Percentiles rank a stretch among this genome's conserved stretches.
Conservation (phyloP, 768 basidiomycete species). For the Mycena kentingensis region DNA sequence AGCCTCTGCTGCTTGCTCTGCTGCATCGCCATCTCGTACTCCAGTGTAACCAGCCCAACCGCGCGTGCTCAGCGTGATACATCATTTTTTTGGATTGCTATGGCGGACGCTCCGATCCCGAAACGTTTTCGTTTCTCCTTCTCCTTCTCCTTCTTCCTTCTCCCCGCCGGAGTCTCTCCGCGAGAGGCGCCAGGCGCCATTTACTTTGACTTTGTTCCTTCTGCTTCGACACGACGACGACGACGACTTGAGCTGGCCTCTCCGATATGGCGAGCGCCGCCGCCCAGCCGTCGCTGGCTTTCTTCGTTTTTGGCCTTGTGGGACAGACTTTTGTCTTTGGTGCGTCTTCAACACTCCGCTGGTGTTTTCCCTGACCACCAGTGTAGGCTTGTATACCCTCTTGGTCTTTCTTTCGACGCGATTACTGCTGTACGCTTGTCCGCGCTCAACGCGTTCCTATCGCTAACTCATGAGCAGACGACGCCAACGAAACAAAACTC, state of each 20-base stretch:
- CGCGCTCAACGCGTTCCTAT: not conserved
- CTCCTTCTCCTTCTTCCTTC: not conserved
- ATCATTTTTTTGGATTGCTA: too few relatives aligned
- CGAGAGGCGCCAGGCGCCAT: not conserved
- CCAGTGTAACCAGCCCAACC: too few relatives aligned
- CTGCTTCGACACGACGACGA: too few relatives aligned
- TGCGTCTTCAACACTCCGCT: too few relatives aligned
- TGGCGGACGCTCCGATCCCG: not conserved
- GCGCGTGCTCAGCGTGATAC: too few relatives aligned
- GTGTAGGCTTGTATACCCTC: slow-evolving; percentile 1
- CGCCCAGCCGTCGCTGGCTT: not conserved
- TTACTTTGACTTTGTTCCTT: not conserved
- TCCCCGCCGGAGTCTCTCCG: slow-evolving; percentile 1
- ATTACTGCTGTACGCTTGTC: not conserved
- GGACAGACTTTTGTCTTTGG: not conserved
- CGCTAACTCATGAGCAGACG: not conserved
- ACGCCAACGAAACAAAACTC: not conserved
- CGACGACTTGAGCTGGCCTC: not conserved
- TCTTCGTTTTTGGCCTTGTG: not conserved
- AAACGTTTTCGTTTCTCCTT: not conserved
- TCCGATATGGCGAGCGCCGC: not conserved
- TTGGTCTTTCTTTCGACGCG: slow-evolving; percentile 3
- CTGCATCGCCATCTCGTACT: too few relatives aligned
- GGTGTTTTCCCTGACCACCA: too few relatives aligned
- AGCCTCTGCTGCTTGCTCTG: too few relatives aligned